Evolutionary conservation across 2,329 filamentous ascomycete genomes (phyloP), one percentile per base, ranked within the genome.

Genomic region (Phaeosphaeriaceae sp.): DNA sequence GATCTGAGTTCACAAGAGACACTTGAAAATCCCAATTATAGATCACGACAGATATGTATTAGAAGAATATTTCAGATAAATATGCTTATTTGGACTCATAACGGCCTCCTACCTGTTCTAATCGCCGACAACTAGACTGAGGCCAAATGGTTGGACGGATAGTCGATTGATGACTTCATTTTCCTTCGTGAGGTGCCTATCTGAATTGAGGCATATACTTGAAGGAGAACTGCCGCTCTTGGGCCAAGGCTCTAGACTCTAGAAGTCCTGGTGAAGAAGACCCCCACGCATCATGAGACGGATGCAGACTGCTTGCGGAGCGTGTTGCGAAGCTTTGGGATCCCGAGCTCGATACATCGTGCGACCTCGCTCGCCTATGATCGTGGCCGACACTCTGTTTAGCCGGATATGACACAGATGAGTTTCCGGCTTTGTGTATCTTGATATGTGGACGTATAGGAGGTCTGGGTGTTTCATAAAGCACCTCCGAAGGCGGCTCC

Each of bases 1-100:
- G 70, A 30, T 85, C 82, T 2, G 77, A 77, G 52, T 87, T 84
- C 55, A 84, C 82, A 2, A 68, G 52, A 40, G n/a, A 79, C 75
- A 40, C 28, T 11, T 61, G 44, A 60, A 47, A 19, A 5, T 6
- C 13, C 30, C n/a, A 24, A 15, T 4, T n/a, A 7, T 40, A n/a
- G 13, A 40, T 17, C 5, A 40, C 15, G 13, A n/a, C n/a, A 40
- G 35, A 40, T 4, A 40, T 40, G 9, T 5, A 40, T 17, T 40
- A 3, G 4, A 17, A n/a, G 3, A 7, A n/a, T 4, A 15, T 17
- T 2, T n/a, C 15, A 40, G 17, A 40, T 17, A n/a, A 13, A 8
- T 40, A n/a, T n/a, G n/a, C n/a, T 40, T 8, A 17, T 40, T 2
- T 28, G 26, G 9, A 28, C 26, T 28, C 26, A 28, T 5, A 9